A percentile compares a stretch with the other conserved stretches of the same genome.
Evolutionary conservation across 257 asterid genomes (phyloP).

Genomic region (Solanum virginianum): DNA sequence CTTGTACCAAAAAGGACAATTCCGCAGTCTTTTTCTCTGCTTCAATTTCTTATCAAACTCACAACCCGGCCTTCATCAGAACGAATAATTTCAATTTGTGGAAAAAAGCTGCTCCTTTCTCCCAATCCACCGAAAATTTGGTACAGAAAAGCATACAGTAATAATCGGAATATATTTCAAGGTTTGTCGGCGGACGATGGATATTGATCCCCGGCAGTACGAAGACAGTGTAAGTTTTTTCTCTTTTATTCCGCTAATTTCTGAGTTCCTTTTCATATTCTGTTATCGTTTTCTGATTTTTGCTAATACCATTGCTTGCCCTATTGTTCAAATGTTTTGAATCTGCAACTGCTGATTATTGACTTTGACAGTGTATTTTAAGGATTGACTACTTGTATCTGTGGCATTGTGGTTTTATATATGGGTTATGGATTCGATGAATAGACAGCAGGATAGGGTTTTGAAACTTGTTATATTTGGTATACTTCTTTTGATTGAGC

Average conservation of each 20-base stretch:
- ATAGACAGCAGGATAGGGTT: not conserved
- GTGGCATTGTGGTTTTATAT: not conserved
- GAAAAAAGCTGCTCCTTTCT: not conserved
- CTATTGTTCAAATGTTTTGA: not conserved
- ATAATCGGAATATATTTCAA: not conserved
- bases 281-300: not conserved
- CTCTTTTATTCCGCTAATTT: not conserved
- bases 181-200: conserved; percentile 15
- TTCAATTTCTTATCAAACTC: not conserved
- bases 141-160: not conserved
- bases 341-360: not conserved
- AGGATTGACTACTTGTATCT: not conserved
- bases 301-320: not conserved
- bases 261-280: not conserved
- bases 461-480: not conserved
- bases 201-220: conserved; percentile 31
- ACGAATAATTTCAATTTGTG: not conserved
- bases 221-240: conserved; percentile 18
- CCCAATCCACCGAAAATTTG: not conserved
- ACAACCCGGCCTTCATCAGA: not conserved
- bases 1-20: not conserved
- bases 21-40: not conserved
- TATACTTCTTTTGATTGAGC: not conserved
- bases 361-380: not conserved
- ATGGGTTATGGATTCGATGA: not conserved